A percentile compares a stretch with the other conserved stretches of the same genome.
Evolutionary conservation across 2,329 filamentous ascomycete genomes (phyloP).

Genomic region (Claviceps citrina): DNA sequence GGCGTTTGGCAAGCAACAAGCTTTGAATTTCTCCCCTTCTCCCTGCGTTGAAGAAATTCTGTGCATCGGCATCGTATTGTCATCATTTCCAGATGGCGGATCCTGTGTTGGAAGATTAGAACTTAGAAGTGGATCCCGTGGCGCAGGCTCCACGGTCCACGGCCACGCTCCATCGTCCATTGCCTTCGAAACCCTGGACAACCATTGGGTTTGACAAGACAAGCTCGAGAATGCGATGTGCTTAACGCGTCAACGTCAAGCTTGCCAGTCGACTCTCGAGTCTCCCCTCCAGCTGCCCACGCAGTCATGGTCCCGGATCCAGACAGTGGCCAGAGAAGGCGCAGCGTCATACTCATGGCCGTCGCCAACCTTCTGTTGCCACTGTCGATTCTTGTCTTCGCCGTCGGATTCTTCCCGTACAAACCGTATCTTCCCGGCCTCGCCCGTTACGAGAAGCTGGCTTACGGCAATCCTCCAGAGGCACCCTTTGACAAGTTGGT

Average conservation of each 20-base stretch:
- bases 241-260: too few relatives aligned
- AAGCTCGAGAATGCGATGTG: too few relatives aligned
- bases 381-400: constrained; percentile 60
- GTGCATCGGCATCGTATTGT: too few relatives aligned
- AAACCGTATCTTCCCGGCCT: constrained; percentile 84
- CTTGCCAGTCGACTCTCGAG: too few relatives aligned
- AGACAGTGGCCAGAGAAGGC: too few relatives aligned
- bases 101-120: background rate
- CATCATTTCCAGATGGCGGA: background rate
- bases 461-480: constrained; percentile 39
- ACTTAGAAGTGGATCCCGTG: constrained; percentile 1
- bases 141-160: constrained; percentile 1
- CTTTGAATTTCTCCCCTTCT: background rate
- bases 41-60: background rate
- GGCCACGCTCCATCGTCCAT: too few relatives aligned
- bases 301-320: too few relatives aligned
- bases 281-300: background rate
- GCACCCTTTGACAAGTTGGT: constrained; percentile 77
- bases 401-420: constrained; percentile 90
- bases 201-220: background rate
- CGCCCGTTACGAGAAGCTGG: constrained; percentile 47
- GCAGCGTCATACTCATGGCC: constrained; percentile 32
- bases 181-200: background rate
- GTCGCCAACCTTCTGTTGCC: constrained; percentile 66
- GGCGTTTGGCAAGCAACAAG: background rate